Percentiles rank a stretch among this genome's conserved stretches.
These are phyloP conservation scores for Sporisorium iseilematis-ciliati DNA, from an alignment of 1,284 basidiomycete species.

Conservation along the genomic window DNA sequence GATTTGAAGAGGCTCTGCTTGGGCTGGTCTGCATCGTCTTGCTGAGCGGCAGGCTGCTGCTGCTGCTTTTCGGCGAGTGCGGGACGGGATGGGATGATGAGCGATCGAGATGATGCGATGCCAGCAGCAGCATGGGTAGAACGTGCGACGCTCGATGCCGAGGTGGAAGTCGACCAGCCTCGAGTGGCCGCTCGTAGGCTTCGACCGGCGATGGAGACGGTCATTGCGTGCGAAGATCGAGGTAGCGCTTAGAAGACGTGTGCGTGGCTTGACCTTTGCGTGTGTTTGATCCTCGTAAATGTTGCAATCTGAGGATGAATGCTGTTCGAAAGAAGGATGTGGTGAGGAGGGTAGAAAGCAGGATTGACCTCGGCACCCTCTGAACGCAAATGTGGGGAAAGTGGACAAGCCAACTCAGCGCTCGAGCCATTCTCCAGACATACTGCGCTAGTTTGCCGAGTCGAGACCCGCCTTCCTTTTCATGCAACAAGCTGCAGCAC, in stretches of 20 bases:
- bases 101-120: constrained; percentile 29
- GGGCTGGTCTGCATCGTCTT: constrained; percentile 14
- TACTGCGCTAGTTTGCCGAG: not conserved
- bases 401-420: constrained; percentile 12
- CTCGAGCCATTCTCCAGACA: constrained; percentile 25
- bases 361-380: not conserved
- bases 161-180: constrained; percentile 14
- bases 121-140: constrained; percentile 7
- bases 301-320: not conserved
- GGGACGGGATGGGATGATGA: constrained; percentile 38
- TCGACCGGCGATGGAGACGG: constrained; percentile 25
- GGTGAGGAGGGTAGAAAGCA: not conserved
- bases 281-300: not conserved
- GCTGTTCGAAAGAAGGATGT: not conserved
- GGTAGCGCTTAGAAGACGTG: not conserved
- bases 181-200: constrained; percentile 33
- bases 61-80: constrained; percentile 13
- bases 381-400: constrained; percentile 20
- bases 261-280: not conserved
- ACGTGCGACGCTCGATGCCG: not conserved
- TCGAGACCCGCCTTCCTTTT: not conserved
- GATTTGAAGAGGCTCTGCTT: constrained; percentile 57
- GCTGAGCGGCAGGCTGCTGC: not conserved
- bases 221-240: constrained; percentile 7
- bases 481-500: constrained; percentile 23